Evolutionary conservation across 495 filamentous ascomycete genomes (phyloP).

Genomic region (Penicillium nucicola): DNA sequence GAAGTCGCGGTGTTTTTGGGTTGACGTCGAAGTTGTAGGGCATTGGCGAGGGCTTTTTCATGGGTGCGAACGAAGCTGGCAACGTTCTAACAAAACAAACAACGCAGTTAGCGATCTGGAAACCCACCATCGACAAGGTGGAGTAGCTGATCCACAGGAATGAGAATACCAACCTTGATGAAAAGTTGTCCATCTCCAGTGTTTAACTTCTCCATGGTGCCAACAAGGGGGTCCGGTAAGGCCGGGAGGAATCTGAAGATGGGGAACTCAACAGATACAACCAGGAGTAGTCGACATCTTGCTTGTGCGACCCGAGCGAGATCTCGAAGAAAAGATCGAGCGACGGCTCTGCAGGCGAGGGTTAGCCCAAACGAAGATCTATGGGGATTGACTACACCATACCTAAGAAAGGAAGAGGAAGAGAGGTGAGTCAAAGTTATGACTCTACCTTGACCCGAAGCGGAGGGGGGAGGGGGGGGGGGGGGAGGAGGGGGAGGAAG

Average conservation of each 20-base stretch:
- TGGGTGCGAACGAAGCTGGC: slow-evolving; percentile 94
- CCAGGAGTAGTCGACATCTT: slow-evolving; percentile 41
- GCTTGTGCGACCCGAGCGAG: slow-evolving; percentile 23
- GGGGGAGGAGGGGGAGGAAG: no score
- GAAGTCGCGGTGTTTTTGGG: slow-evolving; percentile 57
- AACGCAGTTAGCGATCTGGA: slow-evolving; percentile 8
- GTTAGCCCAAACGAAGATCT: neutral
- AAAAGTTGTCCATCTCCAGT: slow-evolving; percentile 87
- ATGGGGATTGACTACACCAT: neutral
- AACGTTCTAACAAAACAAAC: slow-evolving; percentile 61
- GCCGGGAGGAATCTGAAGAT: slow-evolving; percentile 36
- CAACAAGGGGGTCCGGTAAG: slow-evolving; percentile 23
- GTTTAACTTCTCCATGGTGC: slow-evolving; percentile 51
- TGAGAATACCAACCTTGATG: slow-evolving; percentile 61
- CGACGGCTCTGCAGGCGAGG: slow-evolving; percentile 2
- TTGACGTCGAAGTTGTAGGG: slow-evolving; percentile 77
- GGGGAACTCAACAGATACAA: slow-evolving; percentile 35
- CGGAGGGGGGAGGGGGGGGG: neutral
- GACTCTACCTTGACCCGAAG: slow-evolving; percentile 1
- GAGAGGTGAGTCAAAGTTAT: slow-evolving; percentile 1
- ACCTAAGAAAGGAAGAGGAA: slow-evolving; percentile 12
- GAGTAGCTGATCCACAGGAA: neutral
- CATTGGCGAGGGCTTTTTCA: slow-evolving; percentile 95
- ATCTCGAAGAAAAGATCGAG: slow-evolving; percentile 6
- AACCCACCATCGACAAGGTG: neutral